Evolutionary conservation across 768 basidiomycete genomes (phyloP).

Genomic region (Mycena indigotica): DNA sequence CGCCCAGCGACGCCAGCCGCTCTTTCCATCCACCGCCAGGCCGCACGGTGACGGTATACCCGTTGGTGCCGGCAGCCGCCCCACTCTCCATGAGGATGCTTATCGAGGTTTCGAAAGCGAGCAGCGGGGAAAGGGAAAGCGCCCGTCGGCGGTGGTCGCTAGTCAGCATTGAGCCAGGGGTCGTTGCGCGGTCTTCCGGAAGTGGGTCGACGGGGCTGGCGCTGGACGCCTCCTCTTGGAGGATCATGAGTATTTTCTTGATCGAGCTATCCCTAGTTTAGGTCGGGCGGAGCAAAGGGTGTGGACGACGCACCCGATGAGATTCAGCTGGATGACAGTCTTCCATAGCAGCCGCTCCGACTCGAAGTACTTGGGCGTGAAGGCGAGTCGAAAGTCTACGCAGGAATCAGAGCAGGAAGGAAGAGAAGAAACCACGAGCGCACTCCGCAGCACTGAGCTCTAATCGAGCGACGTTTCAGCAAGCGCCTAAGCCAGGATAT

Average conservation of each 20-base stretch:
- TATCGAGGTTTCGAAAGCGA: slow-evolving; percentile 48
- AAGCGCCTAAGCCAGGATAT: background rate
- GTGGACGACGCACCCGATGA: slow-evolving; percentile 40
- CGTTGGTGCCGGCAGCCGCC: slow-evolving; percentile 35
- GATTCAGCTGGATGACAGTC: slow-evolving; percentile 53
- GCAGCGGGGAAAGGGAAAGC: slow-evolving; percentile 33
- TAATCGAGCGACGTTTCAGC: background rate
- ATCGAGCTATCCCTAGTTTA: slow-evolving; percentile 37
- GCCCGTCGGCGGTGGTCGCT: slow-evolving; percentile 14
- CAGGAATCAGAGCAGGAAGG: background rate
- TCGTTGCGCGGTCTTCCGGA: background rate
- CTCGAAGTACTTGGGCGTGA: slow-evolving; percentile 48
- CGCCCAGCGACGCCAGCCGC: slow-evolving; percentile 25
- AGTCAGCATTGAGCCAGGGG: slow-evolving; percentile 8
- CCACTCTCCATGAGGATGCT: slow-evolving; percentile 34
- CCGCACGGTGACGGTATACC: slow-evolving; percentile 39
- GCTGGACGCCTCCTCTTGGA: slow-evolving; percentile 36
- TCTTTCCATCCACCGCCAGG: slow-evolving; percentile 49
- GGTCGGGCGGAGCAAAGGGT: background rate
- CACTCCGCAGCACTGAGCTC: slow-evolving; percentile 24
- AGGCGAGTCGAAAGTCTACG: slow-evolving; percentile 52
- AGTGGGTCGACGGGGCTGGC: slow-evolving; percentile 1
- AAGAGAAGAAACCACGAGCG: too few relatives aligned
- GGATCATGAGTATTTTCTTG: slow-evolving; percentile 44
- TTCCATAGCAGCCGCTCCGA: slow-evolving; percentile 50